Evolutionary conservation across 2,329 filamentous ascomycete genomes (phyloP).

Genomic region (Trichoderma sp.): DNA sequence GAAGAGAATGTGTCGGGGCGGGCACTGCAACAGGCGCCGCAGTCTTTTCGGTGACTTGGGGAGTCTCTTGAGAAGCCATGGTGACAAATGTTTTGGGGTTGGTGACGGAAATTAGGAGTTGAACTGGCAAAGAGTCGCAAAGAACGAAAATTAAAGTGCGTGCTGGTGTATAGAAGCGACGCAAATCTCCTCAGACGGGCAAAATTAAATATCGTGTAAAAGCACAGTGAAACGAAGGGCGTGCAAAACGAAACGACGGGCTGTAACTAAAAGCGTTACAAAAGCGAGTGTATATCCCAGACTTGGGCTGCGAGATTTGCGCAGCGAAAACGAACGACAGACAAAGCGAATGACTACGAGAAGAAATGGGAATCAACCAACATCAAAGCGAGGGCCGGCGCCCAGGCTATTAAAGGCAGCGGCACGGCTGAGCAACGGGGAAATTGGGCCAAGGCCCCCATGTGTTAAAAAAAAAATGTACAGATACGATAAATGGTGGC

Average conservation of each 20-base stretch:
- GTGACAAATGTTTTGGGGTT: not conserved
- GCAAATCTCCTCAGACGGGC: not conserved
- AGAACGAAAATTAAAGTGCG: not conserved
- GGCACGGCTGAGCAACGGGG: not conserved
- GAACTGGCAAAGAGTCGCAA: not conserved
- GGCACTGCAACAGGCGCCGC: not conserved
- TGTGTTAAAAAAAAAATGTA: not conserved
- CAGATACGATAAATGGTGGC: not conserved
- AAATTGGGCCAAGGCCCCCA: constrained; percentile 2
- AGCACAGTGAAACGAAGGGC: not conserved
- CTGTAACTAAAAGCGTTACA: not conserved
- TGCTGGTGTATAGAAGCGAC: not conserved
- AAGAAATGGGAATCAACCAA: not conserved
- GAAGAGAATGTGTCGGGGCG: not conserved
- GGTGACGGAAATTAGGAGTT: not conserved
- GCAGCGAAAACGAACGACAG: constrained; percentile 8
- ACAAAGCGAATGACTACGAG: not conserved
- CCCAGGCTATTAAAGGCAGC: not conserved
- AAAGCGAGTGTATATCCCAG: not conserved
- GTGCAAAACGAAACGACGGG: not conserved
- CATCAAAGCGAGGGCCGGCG: not conserved
- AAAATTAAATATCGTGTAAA: not conserved
- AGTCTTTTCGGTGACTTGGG: constrained; percentile 23
- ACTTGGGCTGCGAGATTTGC: not conserved
- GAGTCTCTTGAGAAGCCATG: constrained; percentile 21